Evolutionary conservation across 768 basidiomycete species (phyloP).

Genomic region (Pisolithus tinctorius): DNA sequence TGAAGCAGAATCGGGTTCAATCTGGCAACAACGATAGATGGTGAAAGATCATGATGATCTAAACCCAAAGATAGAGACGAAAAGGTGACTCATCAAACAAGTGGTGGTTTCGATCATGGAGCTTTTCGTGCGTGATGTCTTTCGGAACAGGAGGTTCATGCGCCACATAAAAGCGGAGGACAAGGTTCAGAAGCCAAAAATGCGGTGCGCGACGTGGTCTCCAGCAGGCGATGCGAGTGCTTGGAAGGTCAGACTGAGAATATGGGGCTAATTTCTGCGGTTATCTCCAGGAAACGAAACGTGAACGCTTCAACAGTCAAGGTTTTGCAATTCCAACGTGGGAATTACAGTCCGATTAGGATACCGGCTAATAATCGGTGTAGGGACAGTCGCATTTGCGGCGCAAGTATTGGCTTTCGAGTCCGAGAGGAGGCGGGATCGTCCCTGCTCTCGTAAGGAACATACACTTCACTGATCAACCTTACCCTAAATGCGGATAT

Average conservation of each 20-base stretch:
- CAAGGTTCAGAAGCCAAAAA: constrained; percentile 17
- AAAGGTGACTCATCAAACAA: constrained; percentile 15
- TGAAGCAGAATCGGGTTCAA: constrained; percentile 14
- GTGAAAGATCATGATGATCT: constrained; percentile 13
- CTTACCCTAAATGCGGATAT: constrained; percentile 26
- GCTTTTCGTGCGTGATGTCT: constrained; percentile 24
- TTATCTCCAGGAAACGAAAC: background rate
- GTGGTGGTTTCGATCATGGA: constrained; percentile 26
- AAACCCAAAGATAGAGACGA: constrained; percentile 17
- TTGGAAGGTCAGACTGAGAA: constrained; percentile 6
- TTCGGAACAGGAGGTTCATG: constrained; percentile 21
- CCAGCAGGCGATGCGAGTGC: constrained; percentile 8
- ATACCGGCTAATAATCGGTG: constrained; percentile 8
- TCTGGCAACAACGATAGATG: constrained; percentile 19
- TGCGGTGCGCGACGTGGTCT: constrained; percentile 1
- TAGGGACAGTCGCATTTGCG: constrained; percentile 7
- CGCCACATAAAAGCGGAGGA: constrained; percentile 18
- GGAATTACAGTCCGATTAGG: constrained; percentile 4
- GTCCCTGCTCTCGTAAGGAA: constrained; percentile 29
- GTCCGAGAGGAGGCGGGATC: constrained; percentile 28
- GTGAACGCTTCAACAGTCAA: constrained; percentile 1
- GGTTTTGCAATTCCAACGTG: constrained; percentile 14
- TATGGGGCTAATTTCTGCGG: constrained; percentile 7
- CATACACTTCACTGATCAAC: constrained; percentile 22
- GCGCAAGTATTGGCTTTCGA: constrained; percentile 28